Base-by-base conservation (phyloP, 1,284 basidiomycete species). In the Kwoniella shivajii region DNA sequence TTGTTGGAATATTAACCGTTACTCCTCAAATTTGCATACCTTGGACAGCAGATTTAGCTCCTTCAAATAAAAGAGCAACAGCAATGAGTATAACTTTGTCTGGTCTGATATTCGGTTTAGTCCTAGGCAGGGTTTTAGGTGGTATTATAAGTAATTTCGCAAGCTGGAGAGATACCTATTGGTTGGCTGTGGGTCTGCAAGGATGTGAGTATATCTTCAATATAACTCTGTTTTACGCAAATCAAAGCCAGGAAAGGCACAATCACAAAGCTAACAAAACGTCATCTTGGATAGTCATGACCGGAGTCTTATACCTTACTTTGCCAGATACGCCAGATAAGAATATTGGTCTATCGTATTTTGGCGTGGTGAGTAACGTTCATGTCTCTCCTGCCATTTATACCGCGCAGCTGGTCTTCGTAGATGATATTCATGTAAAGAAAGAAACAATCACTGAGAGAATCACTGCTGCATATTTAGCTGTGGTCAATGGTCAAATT, bases 261-360 rank as follows among this genome's bases (percentile, higher is more conserved):
- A n/a, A n/a, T n/a, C n/a, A n/a, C n/a, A n/a, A n/a, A n/a, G n/a
- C n/a, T n/a, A n/a, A n/a, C n/a, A n/a, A n/a, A n/a, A n/a, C n/a
- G n/a, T n/a, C n/a, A n/a, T n/a, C 31, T 9, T 37, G 9, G 20
- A 71, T 60, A 53, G 50, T 82, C 10, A 83, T 87, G 20, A 70
- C 84, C 1, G 29, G 81, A 2, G 79, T 84, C 4, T 74, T 84
- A 22, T 89, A 85, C 65, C 70, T 83, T 26, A 60, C 84, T 38
- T 73, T 88, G 14, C 88, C 88, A 1, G 87, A 89, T 70, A 88
- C 86, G 67, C 88, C 87, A 1, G 80, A 84, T 7, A 88, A 87
- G 63, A 61, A 68, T 20, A 71, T 72, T 10, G 75, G 82, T 26
- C 50, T 89, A 51, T 82, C 82, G 0, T 89, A 89, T 69, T 80